Conservation (phyloP, 805 yeast species). For the Blastobotrys chiropterorum region DNA sequence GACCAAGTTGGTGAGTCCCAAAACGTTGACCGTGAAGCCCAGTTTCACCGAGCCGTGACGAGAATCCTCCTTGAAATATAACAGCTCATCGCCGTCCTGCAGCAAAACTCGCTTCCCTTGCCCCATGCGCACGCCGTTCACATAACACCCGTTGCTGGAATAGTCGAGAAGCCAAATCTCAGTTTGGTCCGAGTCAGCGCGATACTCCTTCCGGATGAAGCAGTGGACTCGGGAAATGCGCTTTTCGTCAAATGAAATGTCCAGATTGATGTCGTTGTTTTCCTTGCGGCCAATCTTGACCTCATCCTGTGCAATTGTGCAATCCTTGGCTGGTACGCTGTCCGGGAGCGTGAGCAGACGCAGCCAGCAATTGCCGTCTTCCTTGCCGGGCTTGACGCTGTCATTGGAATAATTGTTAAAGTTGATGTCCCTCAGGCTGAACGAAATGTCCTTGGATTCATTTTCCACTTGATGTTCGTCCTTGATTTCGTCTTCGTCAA, state of each 20-base stretch:
- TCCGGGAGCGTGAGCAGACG: conserved; percentile 47
- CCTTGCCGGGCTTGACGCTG: background rate
- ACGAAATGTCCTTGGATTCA: background rate
- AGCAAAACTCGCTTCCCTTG: conserved; percentile 57
- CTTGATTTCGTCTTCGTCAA: conserved; percentile 15
- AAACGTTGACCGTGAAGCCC: background rate
- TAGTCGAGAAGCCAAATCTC: conserved; percentile 76
- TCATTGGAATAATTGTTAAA: background rate
- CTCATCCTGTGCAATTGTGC: conserved; percentile 60
- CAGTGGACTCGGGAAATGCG: conserved; percentile 85
- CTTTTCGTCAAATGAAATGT: conserved; percentile 59
- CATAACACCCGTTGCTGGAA: conserved; percentile 73
- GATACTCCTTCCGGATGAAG: conserved; percentile 45
- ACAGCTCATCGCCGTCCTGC: conserved; percentile 56
- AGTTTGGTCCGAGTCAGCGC: conserved; percentile 50
- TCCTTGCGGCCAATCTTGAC: conserved; percentile 66
- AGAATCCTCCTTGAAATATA: conserved; percentile 25
- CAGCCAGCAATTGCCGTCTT: conserved; percentile 36
- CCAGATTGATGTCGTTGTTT: conserved; percentile 39
- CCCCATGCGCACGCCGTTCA: conserved; percentile 55
- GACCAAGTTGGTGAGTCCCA: background rate
- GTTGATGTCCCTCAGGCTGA: conserved; percentile 18
- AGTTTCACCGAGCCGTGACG: background rate
- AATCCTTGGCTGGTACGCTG: conserved; percentile 41
- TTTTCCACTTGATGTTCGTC: background rate